Base-by-base conservation (phyloP, 805 yeast genomes). In the Yarrowia deformans region DNA sequence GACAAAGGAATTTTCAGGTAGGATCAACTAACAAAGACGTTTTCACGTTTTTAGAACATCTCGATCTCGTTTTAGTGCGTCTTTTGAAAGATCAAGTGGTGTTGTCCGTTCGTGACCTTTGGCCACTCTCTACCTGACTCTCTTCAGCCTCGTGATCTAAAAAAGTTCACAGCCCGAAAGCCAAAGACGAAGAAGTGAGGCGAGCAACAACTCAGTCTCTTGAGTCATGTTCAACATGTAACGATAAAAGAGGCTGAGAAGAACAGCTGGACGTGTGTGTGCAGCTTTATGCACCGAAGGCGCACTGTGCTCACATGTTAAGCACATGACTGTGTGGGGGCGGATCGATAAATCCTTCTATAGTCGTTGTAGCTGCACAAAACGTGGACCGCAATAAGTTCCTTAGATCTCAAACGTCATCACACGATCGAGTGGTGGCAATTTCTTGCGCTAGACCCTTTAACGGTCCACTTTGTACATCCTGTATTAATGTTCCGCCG, bases 121-220 rank as follows among this genome's bases (percentile, higher is more conserved):
- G 39, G 39, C 39, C 9, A 35, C 39, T 35, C 39, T 9, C 39
- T 1, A 10, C 39, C 5, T 35, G 39, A 1, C 6, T 8, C 16
- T 10, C 13, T 48, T 50, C 37, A 32, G 55, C 39, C 55, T 50
- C 55, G 55, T 50, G 40, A 50, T 50, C 3, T 37, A 46, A 12
- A 29, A 50, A 34, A 50, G 55, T 50, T 50, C 34, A 10, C 55
- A 34, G 55, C 55, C 55, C 34, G 55, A 50, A 23, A 50, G 55
- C 40, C 40, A 50, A 50, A 34, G 19, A 32, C 49, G 32, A 35
- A 10, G 48, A 14, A n/a, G 46, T n/a, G 46, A 42, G 48, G 23
- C 29, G 18, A 16, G 45, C 45, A 42, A 42, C 45, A 42, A 42
- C 18, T 42, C n/a, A 8, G 18, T 14, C n/a, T 23, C 5, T 18